These are phyloP conservation scores for Paraurostyla sp. DNA, from an alignment of 73 alveolate genomes.

Conservation along the genomic window DNA sequence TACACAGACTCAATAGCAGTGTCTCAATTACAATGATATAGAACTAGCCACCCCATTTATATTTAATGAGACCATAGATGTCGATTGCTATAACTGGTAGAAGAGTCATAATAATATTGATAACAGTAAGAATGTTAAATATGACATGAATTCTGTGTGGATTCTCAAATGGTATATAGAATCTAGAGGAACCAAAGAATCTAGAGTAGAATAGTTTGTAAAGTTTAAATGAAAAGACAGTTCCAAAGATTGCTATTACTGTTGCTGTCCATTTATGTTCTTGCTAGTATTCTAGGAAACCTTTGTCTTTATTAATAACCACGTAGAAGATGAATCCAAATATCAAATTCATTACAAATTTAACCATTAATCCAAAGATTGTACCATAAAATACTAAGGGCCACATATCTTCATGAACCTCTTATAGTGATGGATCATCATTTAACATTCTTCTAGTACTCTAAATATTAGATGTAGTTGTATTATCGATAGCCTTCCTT, in stretches of 20 bases:
- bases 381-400: constrained; percentile 49
- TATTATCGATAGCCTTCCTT: background rate
- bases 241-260: background rate
- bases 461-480: background rate
- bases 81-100: constrained; percentile 52
- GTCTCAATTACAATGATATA: constrained; percentile 60
- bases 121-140: background rate
- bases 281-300: background rate
- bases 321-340: background rate
- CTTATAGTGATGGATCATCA: background rate
- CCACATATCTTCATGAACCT: background rate
- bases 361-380: background rate
- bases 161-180: constrained; percentile 30
- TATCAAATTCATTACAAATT: background rate
- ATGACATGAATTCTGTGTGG: constrained; percentile 1
- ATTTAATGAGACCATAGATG: constrained; percentile 37
- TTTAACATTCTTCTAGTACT: background rate
- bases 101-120: constrained; percentile 31
- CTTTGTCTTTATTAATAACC: background rate
- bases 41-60: constrained; percentile 58
- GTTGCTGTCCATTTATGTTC: background rate
- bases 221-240: constrained; percentile 24
- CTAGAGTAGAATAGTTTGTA: background rate
- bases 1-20: background rate
- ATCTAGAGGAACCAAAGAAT: constrained; percentile 19